These are phyloP conservation scores for Juglanconis oblonga DNA, from an alignment of 2,329 filamentous ascomycete genomes.

Conservation along the genomic window DNA sequence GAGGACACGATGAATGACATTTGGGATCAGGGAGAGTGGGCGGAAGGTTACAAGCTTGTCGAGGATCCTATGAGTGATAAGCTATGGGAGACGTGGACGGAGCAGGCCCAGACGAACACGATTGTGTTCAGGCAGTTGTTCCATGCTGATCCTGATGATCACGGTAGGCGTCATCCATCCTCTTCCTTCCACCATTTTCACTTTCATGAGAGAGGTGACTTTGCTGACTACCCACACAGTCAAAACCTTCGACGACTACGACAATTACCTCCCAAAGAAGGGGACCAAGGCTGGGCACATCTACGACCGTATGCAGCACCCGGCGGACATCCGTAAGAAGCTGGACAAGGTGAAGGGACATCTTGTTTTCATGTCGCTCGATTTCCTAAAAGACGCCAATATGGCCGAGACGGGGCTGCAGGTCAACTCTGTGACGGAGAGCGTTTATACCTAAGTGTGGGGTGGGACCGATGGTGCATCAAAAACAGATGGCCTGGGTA, in stretches of 20 bases:
- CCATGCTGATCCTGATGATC: constrained; percentile 85
- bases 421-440: constrained; percentile 84
- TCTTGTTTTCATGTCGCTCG: constrained; percentile 91
- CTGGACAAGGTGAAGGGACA: constrained; percentile 81
- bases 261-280: constrained; percentile 68
- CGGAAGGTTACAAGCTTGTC: constrained; percentile 63
- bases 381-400: constrained; percentile 77
- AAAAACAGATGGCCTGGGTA: neutral
- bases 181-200: neutral
- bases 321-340: constrained; percentile 69
- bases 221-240: constrained; percentile 43
- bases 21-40: constrained; percentile 56
- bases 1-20: constrained; percentile 65
- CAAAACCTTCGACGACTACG: constrained; percentile 86
- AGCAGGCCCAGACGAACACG: constrained; percentile 68
- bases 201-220: neutral
- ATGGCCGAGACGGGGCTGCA: constrained; percentile 89
- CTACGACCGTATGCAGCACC: constrained; percentile 74
- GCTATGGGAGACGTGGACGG: constrained; percentile 68
- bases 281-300: constrained; percentile 81
- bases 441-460: constrained; percentile 67
- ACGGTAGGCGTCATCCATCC: constrained; percentile 46
- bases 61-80: constrained; percentile 68
- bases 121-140: constrained; percentile 75
- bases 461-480: neutral